phyloP scores from a whole-genome alignment of 441 rosid species.

The Euphorbia schlechtendalii region DNA sequence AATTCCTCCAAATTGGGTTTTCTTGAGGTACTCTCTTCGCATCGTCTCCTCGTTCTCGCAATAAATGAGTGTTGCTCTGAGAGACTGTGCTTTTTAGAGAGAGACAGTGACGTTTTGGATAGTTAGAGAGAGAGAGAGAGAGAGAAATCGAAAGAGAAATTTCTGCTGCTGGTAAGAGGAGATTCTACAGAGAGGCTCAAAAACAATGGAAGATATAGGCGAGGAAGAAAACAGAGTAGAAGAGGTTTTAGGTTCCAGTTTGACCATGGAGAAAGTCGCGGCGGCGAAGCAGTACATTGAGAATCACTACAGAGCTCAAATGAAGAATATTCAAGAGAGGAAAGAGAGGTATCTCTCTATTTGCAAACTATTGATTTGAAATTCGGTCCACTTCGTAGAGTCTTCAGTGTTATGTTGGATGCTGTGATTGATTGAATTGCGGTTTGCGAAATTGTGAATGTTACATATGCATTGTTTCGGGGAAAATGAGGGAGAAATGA shows the following conservation, averaged over 20 bases:
- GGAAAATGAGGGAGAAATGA: not conserved
- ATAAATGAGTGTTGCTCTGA: constrained; percentile 24
- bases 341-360: constrained; percentile 57
- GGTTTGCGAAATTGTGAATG: constrained; percentile 20
- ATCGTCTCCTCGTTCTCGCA: constrained; percentile 30
- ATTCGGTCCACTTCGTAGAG: not conserved
- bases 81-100: constrained; percentile 17
- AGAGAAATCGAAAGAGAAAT: constrained; percentile 18
- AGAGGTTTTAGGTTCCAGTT: constrained; percentile 75
- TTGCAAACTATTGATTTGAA: not conserved
- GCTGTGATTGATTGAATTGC: constrained; percentile 1
- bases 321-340: constrained; percentile 75
- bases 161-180: not conserved
- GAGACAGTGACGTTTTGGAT: constrained; percentile 23
- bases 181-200: constrained; percentile 20
- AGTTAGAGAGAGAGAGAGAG: constrained; percentile 23
- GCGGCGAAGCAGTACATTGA: constrained; percentile 95
- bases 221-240: constrained; percentile 24
- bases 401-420: constrained; percentile 14
- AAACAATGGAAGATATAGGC: constrained; percentile 40
- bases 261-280: constrained; percentile 98
- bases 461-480: constrained; percentile 16
- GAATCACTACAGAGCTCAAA: constrained; percentile 91
- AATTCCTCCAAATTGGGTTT: not conserved
- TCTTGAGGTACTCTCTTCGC: constrained; percentile 16